phyloP scores from a whole-genome alignment of 73 alveolate genomes.

The Paramecium pentaurelia region DNA sequence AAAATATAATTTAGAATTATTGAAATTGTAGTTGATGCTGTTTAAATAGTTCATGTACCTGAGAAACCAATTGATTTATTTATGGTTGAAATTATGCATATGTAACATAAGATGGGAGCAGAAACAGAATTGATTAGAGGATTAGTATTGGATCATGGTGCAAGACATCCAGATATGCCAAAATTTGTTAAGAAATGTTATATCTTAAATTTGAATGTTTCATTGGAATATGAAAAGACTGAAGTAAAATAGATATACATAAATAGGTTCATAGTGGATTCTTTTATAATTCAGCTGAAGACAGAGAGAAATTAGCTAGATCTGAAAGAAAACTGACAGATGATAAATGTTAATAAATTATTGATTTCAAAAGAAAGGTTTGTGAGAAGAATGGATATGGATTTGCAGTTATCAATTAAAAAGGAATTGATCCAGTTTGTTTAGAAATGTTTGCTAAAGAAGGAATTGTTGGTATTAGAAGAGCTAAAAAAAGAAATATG shows the following conservation, averaged over 20 bases:
- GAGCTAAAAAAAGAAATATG: constrained; percentile 99
- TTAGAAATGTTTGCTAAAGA: constrained; percentile 99
- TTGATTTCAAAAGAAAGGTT: constrained; percentile 94
- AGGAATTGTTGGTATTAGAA: constrained; percentile 97
- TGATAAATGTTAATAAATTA: constrained; percentile 95
- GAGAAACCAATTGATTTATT: constrained; percentile 76
- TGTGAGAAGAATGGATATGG: constrained; percentile 93
- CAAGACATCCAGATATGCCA: constrained; percentile 98
- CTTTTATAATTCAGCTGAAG: constrained; percentile 98
- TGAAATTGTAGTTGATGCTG: constrained; percentile 56
- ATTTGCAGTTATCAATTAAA: constrained; percentile 98
- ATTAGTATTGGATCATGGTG: constrained; percentile 99
- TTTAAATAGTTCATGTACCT: constrained; percentile 91
- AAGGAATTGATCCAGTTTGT: constrained; percentile 99
- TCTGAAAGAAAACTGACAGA: constrained; percentile 98
- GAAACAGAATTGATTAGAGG: constrained; percentile 99
- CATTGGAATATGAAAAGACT: constrained; percentile 99
- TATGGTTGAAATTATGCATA: constrained; percentile 99
- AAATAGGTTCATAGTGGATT: constrained; percentile 89
- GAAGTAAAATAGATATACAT: constrained; percentile 71
- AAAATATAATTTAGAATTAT: not conserved
- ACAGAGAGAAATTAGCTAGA: constrained; percentile 97
- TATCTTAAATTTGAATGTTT: constrained; percentile 97
- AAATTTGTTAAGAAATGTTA: constrained; percentile 86
- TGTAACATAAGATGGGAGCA: constrained; percentile 97